These are phyloP conservation scores for Tetrahymena borealis DNA, from an alignment of 73 alveolate species.

Conservation along the genomic window DNA sequence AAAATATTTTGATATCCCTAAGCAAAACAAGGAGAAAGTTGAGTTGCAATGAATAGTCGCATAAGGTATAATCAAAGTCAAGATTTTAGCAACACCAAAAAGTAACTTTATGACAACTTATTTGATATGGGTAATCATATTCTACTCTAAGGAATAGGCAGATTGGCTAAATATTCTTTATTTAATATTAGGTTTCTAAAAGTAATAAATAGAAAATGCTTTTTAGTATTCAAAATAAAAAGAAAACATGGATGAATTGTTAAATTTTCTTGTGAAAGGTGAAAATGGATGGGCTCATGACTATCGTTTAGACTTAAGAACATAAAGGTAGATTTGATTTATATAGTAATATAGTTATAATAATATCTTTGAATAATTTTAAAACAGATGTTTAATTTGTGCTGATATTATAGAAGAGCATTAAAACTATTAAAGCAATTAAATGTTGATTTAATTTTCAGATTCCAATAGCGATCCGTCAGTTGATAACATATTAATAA, in stretches of 20 bases:
- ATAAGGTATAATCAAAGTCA: not conserved
- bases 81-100: not conserved
- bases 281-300: constrained; percentile 2
- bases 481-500: not conserved
- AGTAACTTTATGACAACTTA: not conserved
- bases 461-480: not conserved
- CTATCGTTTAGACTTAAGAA: not conserved
- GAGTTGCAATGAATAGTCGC: not conserved
- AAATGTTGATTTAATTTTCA: not conserved
- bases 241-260: not conserved
- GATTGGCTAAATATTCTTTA: not conserved
- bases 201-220: not conserved
- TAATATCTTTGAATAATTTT: not conserved
- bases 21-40: not conserved
- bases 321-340: not conserved
- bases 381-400: not conserved
- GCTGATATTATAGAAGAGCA: not conserved
- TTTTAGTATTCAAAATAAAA: not conserved
- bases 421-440: not conserved
- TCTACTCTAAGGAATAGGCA: not conserved
- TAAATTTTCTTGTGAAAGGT: not conserved
- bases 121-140: not conserved
- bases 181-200: not conserved
- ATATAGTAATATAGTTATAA: not conserved
- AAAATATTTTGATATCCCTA: not conserved